Conservation (phyloP, 2,329 filamentous ascomycete species). For the Sporothrix pallida region DNA sequence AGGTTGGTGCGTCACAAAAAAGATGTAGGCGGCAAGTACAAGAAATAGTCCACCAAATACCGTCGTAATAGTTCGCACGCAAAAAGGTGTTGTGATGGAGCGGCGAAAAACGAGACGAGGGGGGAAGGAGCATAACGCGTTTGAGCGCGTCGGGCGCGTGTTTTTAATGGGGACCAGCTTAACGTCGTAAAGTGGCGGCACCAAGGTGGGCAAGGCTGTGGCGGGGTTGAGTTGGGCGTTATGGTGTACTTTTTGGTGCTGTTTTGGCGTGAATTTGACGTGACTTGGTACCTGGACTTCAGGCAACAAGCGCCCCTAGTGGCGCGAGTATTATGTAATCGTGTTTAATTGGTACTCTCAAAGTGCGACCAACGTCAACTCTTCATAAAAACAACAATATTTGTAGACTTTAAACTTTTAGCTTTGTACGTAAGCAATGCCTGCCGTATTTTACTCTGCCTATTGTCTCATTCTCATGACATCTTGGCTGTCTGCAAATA, state of each 20-base stretch:
- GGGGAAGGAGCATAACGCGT: constrained; percentile 26
- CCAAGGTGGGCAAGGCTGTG: constrained; percentile 23
- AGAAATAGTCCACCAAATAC: background rate
- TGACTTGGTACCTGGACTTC: background rate
- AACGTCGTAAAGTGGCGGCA: constrained; percentile 29
- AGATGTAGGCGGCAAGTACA: constrained; percentile 1
- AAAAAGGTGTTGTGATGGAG: constrained; percentile 22
- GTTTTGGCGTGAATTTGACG: background rate
- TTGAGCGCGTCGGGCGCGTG: constrained; percentile 30
- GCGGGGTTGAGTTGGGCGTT: background rate
- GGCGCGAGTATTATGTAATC: constrained; percentile 22
- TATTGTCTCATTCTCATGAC: too few species aligned
- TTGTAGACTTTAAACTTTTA: too few species aligned
- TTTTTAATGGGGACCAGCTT: constrained; percentile 23
- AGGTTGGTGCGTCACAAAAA: constrained; percentile 3
- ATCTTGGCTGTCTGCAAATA: too few species aligned
- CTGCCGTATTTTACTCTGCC: too few species aligned
- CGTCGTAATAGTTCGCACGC: background rate
- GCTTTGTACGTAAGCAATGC: too few species aligned
- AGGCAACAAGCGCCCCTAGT: background rate
- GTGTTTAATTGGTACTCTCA: background rate
- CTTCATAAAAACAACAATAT: too few species aligned
- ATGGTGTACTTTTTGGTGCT: too few species aligned
- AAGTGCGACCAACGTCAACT: too few species aligned
- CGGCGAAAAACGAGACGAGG: constrained; percentile 20